Conservation (phyloP, 805 yeast species). For the Nakazawaea ernobii region DNA sequence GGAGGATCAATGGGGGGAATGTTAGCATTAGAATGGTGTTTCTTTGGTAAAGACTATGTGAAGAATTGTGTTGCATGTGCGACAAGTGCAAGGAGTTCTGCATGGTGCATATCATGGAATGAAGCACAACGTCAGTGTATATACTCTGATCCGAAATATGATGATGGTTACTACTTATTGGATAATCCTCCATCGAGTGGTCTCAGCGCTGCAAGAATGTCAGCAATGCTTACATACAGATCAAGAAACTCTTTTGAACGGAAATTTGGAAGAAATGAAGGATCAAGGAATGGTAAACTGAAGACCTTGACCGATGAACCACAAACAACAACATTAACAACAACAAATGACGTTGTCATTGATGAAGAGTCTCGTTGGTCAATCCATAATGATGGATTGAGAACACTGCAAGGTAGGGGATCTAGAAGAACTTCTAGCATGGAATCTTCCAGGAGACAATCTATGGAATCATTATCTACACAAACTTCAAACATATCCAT, state of each 20-base stretch:
- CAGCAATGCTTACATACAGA: slow-evolving; percentile 88
- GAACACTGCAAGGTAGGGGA: slow-evolving; percentile 6
- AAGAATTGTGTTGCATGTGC: slow-evolving; percentile 76
- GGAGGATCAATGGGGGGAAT: slow-evolving; percentile 99
- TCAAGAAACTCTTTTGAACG: slow-evolving; percentile 88
- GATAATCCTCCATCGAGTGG: slow-evolving; percentile 84
- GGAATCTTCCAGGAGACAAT: slow-evolving; percentile 1
- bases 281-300: slow-evolving; percentile 28
- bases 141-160: slow-evolving; percentile 89
- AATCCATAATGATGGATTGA: slow-evolving; percentile 78
- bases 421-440: slow-evolving; percentile 5
- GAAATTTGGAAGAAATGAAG: slow-evolving; percentile 74
- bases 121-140: slow-evolving; percentile 97
- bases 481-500: background rate
- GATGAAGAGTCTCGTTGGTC: slow-evolving; percentile 59
- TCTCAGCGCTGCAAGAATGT: slow-evolving; percentile 94
- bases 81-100: slow-evolving; percentile 89
- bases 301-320: slow-evolving; percentile 1
- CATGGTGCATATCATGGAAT: slow-evolving; percentile 99
- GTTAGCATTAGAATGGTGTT: slow-evolving; percentile 87
- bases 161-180: slow-evolving; percentile 78
- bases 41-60: slow-evolving; percentile 62
- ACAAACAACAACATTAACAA: background rate
- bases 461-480: slow-evolving; percentile 1
- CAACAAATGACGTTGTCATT: background rate